Base-by-base conservation (phyloP, 345 rosid species). In the Dovyalis caffra region DNA sequence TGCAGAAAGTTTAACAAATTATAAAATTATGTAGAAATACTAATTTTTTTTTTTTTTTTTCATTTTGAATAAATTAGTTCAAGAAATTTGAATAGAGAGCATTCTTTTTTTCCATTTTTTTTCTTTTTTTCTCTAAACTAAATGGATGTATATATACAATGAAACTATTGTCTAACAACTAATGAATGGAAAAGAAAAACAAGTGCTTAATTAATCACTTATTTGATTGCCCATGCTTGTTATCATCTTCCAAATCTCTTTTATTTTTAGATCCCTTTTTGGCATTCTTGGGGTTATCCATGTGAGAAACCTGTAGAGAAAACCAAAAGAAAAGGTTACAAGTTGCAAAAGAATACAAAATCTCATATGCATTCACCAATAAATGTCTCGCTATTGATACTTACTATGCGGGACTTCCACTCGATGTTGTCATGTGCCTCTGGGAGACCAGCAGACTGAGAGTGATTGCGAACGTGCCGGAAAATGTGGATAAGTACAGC, bases 401-500 rank as follows among this genome's bases (percentile, higher is more conserved):
- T 88, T 85, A 93, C 97, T 72, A 90, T 84, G 68, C 85, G 81
- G 47, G 99, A 90, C 77, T 88, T 95, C 97, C 98, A 91, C 78
- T 87, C 92, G 32, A 75, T 66, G 71, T 84, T 86, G 47, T 82
- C 82, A 18, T 77, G 74, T 11, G 76, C 82, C 20, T 86, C 92
- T 3, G 73, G 70, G 57, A 71, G 60, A 71, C 68, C 75, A 26
- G 83, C 78, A 66, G 82, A 76, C 80, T 79, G 85, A 78, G 90
- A 78, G 47, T 82, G 85, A 69, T 76, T 74, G 0, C 83, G 78
- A 16, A 88, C 74, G 71, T 80, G 89, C 67, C 70, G 76, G 83
- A 95, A 95, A 83, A 90, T 88, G 87, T 89, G 94, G 77, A 93
- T 25, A 63, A 90, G 91, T 72, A 93, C 96, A n/a, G 83, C 96